phyloP scores from a whole-genome alignment of 2,329 filamentous ascomycete genomes.

The Fusarium sp. region DNA sequence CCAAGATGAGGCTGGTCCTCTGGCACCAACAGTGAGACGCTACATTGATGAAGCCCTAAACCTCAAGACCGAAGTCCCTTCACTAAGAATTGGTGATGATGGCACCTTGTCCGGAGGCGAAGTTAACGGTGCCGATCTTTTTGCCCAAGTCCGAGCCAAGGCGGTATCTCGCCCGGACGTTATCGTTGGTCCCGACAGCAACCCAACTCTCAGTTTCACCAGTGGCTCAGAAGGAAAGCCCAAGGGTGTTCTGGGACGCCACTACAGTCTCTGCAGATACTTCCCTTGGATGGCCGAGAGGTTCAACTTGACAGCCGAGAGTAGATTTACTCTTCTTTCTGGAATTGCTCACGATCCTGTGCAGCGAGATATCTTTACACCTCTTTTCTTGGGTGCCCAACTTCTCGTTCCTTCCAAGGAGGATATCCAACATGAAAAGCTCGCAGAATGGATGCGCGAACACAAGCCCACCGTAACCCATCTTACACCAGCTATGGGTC shows the following conservation, averaged over 20 bases:
- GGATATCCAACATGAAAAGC: constrained; percentile 85
- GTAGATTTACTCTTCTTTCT: constrained; percentile 85
- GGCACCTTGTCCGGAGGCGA: constrained; percentile 26
- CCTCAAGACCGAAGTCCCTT: constrained; percentile 28
- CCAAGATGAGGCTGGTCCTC: constrained; percentile 69
- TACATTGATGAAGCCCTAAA: constrained; percentile 22
- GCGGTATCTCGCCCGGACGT: constrained; percentile 75
- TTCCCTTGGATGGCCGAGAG: constrained; percentile 93
- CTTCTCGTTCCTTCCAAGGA: constrained; percentile 85
- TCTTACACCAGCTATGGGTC: constrained; percentile 95
- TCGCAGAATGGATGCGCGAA: constrained; percentile 87
- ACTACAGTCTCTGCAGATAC: constrained; percentile 89
- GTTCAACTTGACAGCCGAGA: constrained; percentile 80
- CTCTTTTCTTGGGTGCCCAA: constrained; percentile 86
- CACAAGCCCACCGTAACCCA: constrained; percentile 85
- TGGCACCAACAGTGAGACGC: constrained; percentile 15
- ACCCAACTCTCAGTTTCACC: constrained; percentile 69
- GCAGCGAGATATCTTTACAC: constrained; percentile 86
- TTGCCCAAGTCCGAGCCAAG: constrained; percentile 61
- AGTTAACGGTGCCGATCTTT: constrained; percentile 18
- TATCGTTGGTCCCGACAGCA: constrained; percentile 82
- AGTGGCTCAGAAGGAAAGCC: constrained; percentile 82
- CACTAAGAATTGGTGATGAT: constrained; percentile 17
- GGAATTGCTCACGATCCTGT: constrained; percentile 84
- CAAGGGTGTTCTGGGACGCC: constrained; percentile 89